A percentile compares a stretch with the other conserved stretches of the same genome.
phyloP scores from a whole-genome alignment of 495 filamentous ascomycete species.

The Podospora pseudocomata region DNA sequence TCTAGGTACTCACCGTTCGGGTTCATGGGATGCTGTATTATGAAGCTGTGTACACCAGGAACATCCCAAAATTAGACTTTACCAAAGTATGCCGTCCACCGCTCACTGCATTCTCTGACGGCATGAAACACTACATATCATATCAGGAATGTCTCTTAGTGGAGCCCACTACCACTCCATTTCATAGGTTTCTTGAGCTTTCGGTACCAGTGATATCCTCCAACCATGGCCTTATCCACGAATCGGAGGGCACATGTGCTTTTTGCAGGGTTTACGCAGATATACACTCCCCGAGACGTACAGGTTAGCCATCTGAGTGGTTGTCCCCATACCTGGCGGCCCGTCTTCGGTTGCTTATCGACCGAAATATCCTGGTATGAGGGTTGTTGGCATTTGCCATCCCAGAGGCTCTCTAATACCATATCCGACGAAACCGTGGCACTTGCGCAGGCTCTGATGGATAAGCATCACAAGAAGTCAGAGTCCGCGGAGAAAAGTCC shows the following conservation, averaged over 20 bases:
- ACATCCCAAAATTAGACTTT: neutral
- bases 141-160: neutral
- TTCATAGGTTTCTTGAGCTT: neutral
- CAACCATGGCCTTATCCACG: neutral
- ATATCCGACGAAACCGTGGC: neutral
- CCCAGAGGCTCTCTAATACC: neutral
- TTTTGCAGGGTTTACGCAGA: neutral
- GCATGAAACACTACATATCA: neutral
- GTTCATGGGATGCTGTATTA: neutral
- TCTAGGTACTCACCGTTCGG: neutral
- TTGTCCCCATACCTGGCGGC: neutral
- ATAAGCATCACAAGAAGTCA: neutral
- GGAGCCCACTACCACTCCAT: no score
- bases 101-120: conserved; percentile 3
- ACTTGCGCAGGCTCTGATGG: neutral
- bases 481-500: neutral
- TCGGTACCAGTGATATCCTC: neutral
- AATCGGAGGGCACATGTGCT: neutral
- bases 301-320: neutral
- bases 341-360: neutral
- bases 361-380: neutral
- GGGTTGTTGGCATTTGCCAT: neutral
- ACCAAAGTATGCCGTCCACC: neutral
- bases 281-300: conserved; percentile 13
- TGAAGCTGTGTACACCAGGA: neutral